Evolutionary conservation across 1,284 basidiomycete genomes (phyloP).

Genomic region (Flammula alnicola): DNA sequence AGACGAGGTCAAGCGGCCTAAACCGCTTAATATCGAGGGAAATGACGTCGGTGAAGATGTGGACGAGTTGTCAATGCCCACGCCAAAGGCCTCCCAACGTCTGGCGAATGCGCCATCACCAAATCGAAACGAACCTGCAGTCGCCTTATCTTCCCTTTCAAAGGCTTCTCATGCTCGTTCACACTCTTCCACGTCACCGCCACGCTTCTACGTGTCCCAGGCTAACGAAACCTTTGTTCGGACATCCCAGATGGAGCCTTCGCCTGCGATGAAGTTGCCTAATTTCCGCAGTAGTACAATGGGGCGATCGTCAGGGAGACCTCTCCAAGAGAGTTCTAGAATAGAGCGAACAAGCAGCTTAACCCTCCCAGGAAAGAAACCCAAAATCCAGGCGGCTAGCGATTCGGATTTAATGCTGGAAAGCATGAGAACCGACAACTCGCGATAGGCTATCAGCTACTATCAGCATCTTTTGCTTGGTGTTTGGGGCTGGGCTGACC

Average conservation of each 20-base stretch:
- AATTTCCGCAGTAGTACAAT: conserved; percentile 25
- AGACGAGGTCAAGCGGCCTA: conserved; percentile 39
- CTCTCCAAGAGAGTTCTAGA: background rate
- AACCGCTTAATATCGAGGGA: conserved; percentile 1
- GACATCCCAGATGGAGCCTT: conserved; percentile 57
- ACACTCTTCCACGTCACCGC: conserved; percentile 32
- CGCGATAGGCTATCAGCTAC: too few relatives aligned
- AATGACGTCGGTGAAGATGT: conserved; percentile 10
- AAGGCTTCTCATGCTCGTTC: conserved; percentile 23
- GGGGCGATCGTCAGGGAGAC: conserved; percentile 23
- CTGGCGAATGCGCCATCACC: conserved; percentile 6
- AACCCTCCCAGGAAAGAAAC: conserved; percentile 6
- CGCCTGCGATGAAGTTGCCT: conserved; percentile 55
- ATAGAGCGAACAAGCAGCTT: conserved; percentile 5
- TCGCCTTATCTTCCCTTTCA: conserved; percentile 18
- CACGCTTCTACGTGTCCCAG: conserved; percentile 36
- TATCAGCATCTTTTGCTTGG: too few relatives aligned
- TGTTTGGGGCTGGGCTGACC: too few relatives aligned
- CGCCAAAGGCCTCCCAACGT: conserved; percentile 21
- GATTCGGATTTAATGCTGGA: conserved; percentile 1
- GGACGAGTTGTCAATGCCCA: conserved; percentile 23
- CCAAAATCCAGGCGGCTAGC: conserved; percentile 1
- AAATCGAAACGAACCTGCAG: conserved; percentile 1
- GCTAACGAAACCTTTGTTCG: conserved; percentile 37
- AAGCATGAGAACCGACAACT: too few relatives aligned